Evolutionary conservation across 495 filamentous ascomycete species (phyloP).

Genomic region (Oidiodendron maius): DNA sequence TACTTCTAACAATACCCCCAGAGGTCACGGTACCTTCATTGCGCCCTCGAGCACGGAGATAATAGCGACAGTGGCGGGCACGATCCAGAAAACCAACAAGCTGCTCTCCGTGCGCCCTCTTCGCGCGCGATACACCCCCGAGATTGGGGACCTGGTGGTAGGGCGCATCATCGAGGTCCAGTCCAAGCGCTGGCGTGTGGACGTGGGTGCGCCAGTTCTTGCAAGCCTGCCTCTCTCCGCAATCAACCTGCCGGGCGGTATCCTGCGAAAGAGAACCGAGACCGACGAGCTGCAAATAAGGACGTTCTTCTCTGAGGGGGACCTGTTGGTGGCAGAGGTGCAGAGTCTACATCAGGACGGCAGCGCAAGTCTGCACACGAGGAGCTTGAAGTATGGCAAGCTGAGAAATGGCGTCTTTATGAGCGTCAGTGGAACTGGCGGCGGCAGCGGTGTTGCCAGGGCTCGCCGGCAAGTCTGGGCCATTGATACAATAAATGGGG

Average conservation of each 20-base stretch:
- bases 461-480: slow-evolving; percentile 83
- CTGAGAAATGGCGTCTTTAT: slow-evolving; percentile 87
- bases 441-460: slow-evolving; percentile 76
- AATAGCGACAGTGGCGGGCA: slow-evolving; percentile 80
- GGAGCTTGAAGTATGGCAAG: slow-evolving; percentile 89
- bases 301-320: slow-evolving; percentile 86
- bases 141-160: slow-evolving; percentile 92
- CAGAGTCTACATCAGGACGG: slow-evolving; percentile 80
- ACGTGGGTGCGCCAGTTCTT: slow-evolving; percentile 77
- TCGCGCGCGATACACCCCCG: slow-evolving; percentile 88
- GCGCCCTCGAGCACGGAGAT: slow-evolving; percentile 58
- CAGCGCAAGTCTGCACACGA: slow-evolving; percentile 78
- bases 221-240: slow-evolving; percentile 76
- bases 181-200: slow-evolving; percentile 85
- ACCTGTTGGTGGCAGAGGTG: slow-evolving; percentile 85
- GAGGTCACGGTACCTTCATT: slow-evolving; percentile 79
- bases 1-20: slow-evolving; percentile 22
- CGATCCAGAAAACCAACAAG: slow-evolving; percentile 87
- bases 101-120: slow-evolving; percentile 84
- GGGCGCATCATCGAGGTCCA: slow-evolving; percentile 92
- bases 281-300: slow-evolving; percentile 95
- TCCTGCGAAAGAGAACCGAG: slow-evolving; percentile 81
- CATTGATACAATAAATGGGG: slow-evolving; percentile 58
- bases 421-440: slow-evolving; percentile 71
- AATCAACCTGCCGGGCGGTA: slow-evolving; percentile 93